Base-by-base conservation (phyloP, 2,329 filamentous ascomycete genomes). In the Fusarium foetens region DNA sequence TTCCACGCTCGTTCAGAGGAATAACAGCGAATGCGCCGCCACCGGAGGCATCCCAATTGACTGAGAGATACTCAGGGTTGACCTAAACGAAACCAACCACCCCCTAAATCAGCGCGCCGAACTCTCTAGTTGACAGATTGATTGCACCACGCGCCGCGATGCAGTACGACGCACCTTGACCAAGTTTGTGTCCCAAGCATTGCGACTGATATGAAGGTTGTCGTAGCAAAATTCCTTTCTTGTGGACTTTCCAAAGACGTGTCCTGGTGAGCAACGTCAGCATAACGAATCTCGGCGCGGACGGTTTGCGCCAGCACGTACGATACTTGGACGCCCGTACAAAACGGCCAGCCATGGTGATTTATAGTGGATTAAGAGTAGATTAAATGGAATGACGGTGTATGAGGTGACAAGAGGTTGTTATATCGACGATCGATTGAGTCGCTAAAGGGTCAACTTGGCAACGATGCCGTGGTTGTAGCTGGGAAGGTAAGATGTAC, bases 221-320 rank as follows among this genome's bases (percentile, higher is more conserved):
- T 99, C 96, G 85, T 98, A 99, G 87, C 95, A 98, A 89, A 94
- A 93, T 83, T 99, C 96, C 89, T 97, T 98, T 84, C 94, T 92
- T 75, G 95, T 97, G 71, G 94, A 86, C 85, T 97, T 96, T 82
- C 96, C 96, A 86, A 98, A 99, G 86, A 99, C 93, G 88, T 99
- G 96, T 88, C 95, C 95, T 98, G 83, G 63, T 46, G 54, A 73
- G 74, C 76, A 72, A 74, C 67, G 75, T 78, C 74, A 78, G 77
- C 74, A 70, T 72, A 65, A 58, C 41, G 48, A 55, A 65, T 61
- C 64, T 57, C 70, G 72, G 72, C 60, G 72, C 76, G 71, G 67
- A 68, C 54, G 71, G 68, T 71, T 75, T 77, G 77, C 76, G 75
- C 71, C 63, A 70, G 71, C 69, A 85, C 88, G 79, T 85, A 91